These are phyloP conservation scores for Turnera subulata DNA, from an alignment of 345 rosid species.

Conservation along the genomic window DNA sequence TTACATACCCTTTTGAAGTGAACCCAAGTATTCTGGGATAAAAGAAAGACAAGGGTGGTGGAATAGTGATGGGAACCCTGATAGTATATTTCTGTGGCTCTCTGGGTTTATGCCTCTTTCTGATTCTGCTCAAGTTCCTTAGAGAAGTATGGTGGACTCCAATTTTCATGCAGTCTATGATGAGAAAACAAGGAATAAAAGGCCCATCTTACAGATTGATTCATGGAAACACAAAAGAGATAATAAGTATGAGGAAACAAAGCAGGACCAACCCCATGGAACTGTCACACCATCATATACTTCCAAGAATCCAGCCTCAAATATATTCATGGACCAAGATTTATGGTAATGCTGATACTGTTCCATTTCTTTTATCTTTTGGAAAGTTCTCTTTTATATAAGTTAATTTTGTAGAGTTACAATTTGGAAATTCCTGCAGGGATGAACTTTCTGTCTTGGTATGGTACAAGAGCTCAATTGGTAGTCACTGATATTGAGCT, in stretches of 20 bases:
- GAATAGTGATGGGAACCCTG: too few species aligned
- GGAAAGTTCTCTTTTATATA: not conserved
- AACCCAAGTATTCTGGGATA: too few species aligned
- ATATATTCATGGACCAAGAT: conserved; percentile 26
- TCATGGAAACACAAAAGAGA: conserved; percentile 7
- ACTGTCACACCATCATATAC: conserved; percentile 21
- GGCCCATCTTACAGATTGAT: conserved; percentile 15
- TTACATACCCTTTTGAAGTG: too few species aligned
- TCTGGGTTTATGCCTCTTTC: too few species aligned
- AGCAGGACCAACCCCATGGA: conserved; percentile 16
- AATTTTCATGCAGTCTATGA: not conserved
- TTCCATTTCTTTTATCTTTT: not conserved
- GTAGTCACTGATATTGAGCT: conserved; percentile 12
- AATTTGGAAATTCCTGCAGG: conserved; percentile 1
- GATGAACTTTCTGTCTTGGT: conserved; percentile 7
- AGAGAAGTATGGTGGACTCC: conserved; percentile 14
- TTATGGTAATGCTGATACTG: conserved; percentile 23
- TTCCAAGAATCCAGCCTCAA: conserved; percentile 24
- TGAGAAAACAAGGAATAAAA: conserved; percentile 2
- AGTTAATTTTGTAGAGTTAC: not conserved
- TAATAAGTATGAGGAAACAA: not conserved
- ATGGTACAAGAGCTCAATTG: conserved; percentile 10
- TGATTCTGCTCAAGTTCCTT: not conserved
- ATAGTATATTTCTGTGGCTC: too few species aligned
- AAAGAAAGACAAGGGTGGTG: too few species aligned